These are phyloP conservation scores for Thermomyces lanuginosus DNA, from an alignment of 2,329 filamentous ascomycete species.

Conservation along the genomic window DNA sequence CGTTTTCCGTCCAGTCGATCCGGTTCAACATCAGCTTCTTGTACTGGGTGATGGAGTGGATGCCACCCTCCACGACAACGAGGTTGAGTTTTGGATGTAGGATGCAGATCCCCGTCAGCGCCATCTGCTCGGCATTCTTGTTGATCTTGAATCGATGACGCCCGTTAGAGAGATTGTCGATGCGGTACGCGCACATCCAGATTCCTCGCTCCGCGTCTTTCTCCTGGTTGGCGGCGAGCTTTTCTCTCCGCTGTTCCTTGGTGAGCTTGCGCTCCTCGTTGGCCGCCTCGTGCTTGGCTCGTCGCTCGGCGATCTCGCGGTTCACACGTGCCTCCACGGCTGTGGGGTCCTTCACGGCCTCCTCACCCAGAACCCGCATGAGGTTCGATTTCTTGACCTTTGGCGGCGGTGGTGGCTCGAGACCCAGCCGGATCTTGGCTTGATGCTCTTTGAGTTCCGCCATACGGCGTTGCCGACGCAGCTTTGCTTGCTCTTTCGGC, in stretches of 20 bases:
- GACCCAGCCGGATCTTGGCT: conserved; percentile 80
- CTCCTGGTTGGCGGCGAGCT: conserved; percentile 65
- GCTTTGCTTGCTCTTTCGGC: conserved; percentile 74
- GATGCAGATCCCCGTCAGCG: conserved; percentile 76
- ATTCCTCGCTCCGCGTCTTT: conserved; percentile 79
- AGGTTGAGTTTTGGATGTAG: conserved; percentile 80
- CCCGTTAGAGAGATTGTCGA: conserved; percentile 76
- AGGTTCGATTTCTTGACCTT: conserved; percentile 97
- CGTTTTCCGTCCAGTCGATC: conserved; percentile 88
- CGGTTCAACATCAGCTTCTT: conserved; percentile 87
- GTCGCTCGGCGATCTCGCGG: conserved; percentile 75
- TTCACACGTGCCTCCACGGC: conserved; percentile 92
- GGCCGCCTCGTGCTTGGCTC: conserved; percentile 55
- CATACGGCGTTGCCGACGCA: conserved; percentile 77
- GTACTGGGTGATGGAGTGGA: conserved; percentile 67
- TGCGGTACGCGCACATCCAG: conserved; percentile 72
- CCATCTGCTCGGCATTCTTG: conserved; percentile 79
- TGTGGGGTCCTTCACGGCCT: conserved; percentile 87
- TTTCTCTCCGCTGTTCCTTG: conserved; percentile 73
- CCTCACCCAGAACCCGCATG: conserved; percentile 89
- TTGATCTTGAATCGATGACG: conserved; percentile 87
- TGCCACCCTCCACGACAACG: conserved; percentile 80
- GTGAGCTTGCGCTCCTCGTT: conserved; percentile 80
- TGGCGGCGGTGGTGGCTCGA: conserved; percentile 76
- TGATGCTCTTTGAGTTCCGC: conserved; percentile 91